Evolutionary conservation across 192 early-diverging fungal genomes (phyloP).

Genomic region (Endogone sp.): DNA sequence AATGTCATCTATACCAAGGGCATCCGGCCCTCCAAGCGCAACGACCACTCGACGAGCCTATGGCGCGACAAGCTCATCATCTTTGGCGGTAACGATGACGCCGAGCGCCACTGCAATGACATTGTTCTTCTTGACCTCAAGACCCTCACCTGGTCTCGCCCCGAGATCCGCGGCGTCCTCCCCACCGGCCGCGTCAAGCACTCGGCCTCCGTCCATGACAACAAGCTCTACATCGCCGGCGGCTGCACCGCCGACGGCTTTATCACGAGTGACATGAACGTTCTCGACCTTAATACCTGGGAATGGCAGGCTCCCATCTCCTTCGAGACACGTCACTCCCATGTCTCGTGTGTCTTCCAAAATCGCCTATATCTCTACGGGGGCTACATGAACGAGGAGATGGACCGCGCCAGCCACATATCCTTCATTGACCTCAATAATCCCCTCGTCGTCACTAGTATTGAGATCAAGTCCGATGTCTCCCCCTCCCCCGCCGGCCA

Average conservation of each 20-base stretch:
- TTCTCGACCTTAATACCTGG: slow-evolving; percentile 52
- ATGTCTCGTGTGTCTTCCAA: slow-evolving; percentile 52
- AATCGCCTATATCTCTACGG: slow-evolving; percentile 57
- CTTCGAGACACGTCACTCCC: slow-evolving; percentile 49
- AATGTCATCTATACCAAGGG: slow-evolving; percentile 49
- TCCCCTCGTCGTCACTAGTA: slow-evolving; percentile 33
- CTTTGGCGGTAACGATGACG: slow-evolving; percentile 60
- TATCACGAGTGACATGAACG: slow-evolving; percentile 21
- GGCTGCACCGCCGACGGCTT: slow-evolving; percentile 26
- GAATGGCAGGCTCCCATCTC: slow-evolving; percentile 51
- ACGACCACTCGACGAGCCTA: slow-evolving; percentile 54
- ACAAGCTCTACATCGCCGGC: slow-evolving; percentile 63
- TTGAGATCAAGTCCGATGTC: slow-evolving; percentile 42
- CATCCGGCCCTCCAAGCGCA: slow-evolving; percentile 47
- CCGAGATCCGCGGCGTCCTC: slow-evolving; percentile 38
- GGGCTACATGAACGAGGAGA: slow-evolving; percentile 47
- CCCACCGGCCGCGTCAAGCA: slow-evolving; percentile 54
- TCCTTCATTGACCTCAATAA: slow-evolving; percentile 52
- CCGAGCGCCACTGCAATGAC: slow-evolving; percentile 50
- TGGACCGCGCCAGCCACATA: slow-evolving; percentile 49
- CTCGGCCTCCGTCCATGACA: slow-evolving; percentile 53
- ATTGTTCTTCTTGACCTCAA: slow-evolving; percentile 54
- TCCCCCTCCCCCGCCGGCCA: slow-evolving; percentile 54
- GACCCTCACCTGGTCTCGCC: slow-evolving; percentile 57
- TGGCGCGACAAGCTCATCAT: slow-evolving; percentile 62